A percentile compares a stretch with the other conserved stretches of the same genome.
Evolutionary conservation across 163 green algal species (phyloP).

Genomic region (Chlorella variabilis): DNA sequence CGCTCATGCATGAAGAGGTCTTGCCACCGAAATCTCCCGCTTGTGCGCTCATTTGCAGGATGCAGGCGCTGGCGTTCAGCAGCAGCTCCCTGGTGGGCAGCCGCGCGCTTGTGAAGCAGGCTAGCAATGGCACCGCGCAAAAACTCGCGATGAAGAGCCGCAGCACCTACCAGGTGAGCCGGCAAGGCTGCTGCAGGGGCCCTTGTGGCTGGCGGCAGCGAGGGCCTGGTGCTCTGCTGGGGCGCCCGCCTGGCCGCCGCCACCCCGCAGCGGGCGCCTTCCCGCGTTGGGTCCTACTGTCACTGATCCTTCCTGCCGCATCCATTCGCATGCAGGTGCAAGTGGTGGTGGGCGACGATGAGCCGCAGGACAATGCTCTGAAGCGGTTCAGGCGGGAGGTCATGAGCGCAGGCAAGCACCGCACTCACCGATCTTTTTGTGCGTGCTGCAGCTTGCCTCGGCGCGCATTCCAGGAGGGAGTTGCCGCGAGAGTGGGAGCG

Average conservation of each 20-base stretch:
- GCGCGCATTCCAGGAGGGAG: too few species aligned
- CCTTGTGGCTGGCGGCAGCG: too few species aligned
- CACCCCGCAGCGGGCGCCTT: too few species aligned
- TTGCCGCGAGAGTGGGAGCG: too few species aligned
- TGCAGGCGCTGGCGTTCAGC: neutral
- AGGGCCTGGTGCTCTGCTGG: too few species aligned
- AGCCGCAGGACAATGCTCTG: slow-evolving; percentile 49
- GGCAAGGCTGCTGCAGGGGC: neutral
- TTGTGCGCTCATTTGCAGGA: neutral
- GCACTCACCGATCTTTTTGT: too few species aligned
- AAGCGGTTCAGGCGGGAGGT: slow-evolving; percentile 52
- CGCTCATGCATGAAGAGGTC: too few species aligned
- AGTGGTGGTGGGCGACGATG: slow-evolving; percentile 48
- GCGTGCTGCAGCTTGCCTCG: too few species aligned
- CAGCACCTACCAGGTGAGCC: slow-evolving; percentile 40
- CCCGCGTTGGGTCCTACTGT: too few species aligned
- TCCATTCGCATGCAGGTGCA: slow-evolving; percentile 26
- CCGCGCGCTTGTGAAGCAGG: neutral
- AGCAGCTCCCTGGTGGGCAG: neutral
- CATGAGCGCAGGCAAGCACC: slow-evolving; percentile 28
- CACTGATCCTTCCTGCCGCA: too few species aligned
- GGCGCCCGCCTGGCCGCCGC: neutral
- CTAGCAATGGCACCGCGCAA: neutral
- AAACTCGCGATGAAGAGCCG: slow-evolving; percentile 11
- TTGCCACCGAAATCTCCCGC: too few species aligned